Evolutionary conservation across 1,139 yeast species (phyloP).

Genomic region (Saccharomyces hybrid): DNA sequence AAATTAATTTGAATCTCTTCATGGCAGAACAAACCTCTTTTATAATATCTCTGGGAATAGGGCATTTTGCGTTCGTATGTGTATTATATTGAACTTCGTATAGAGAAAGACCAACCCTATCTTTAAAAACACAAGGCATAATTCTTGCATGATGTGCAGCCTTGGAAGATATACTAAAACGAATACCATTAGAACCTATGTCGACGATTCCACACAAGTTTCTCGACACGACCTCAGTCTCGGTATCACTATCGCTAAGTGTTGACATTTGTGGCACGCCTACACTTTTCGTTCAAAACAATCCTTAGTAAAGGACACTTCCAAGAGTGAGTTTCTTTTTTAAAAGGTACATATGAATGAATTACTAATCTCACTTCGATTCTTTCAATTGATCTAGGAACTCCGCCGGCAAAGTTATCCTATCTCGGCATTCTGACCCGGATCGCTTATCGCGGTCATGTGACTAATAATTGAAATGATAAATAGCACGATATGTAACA

Average conservation of each 20-base stretch:
- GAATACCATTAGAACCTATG: conserved; percentile 59
- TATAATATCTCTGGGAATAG: conserved; percentile 49
- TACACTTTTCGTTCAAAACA: neutral
- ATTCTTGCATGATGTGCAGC: conserved; percentile 59
- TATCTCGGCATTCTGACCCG: neutral
- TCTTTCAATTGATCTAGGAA: neutral
- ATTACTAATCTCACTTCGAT: neutral
- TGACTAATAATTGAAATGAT: neutral
- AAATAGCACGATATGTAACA: neutral
- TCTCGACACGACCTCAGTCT: conserved; percentile 46
- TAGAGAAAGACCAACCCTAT: conserved; percentile 55
- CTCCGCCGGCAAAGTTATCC: neutral
- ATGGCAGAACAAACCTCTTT: conserved; percentile 50
- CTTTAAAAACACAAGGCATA: conserved; percentile 64
- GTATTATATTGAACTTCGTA: conserved; percentile 48
- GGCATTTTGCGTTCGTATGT: conserved; percentile 36
- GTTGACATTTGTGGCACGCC: conserved; percentile 22
- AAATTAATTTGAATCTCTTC: conserved; percentile 53
- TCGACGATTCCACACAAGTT: conserved; percentile 55
- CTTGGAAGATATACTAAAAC: conserved; percentile 58
- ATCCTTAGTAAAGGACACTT: neutral
- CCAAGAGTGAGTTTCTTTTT: neutral
- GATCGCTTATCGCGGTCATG: neutral
- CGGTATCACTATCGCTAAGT: conserved; percentile 34
- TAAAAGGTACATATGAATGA: neutral